phyloP scores from a whole-genome alignment of 768 basidiomycete species.

The Porphyrellus cyaneotinctus region DNA sequence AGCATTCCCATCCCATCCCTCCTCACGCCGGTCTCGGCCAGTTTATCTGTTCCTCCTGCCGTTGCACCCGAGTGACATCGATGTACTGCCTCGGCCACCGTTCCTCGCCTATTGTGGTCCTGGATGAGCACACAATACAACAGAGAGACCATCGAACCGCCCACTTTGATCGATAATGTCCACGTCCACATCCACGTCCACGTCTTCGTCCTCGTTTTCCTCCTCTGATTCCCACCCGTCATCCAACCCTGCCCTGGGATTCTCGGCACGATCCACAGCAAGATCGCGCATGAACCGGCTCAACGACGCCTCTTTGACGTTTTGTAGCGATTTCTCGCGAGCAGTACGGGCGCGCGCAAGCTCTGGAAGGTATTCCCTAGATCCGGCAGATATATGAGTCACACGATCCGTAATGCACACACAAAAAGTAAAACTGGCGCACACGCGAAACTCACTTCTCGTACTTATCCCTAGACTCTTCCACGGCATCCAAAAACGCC shows the following conservation, averaged over 20 bases:
- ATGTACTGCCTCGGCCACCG: conserved; percentile 71
- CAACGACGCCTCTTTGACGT: conserved; percentile 72
- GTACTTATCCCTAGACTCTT: conserved; percentile 84
- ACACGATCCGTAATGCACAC: conserved; percentile 3
- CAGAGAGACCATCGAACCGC: conserved; percentile 26
- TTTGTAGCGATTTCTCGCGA: conserved; percentile 60
- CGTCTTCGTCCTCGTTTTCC: conserved; percentile 50
- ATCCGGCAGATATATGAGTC: conserved; percentile 2
- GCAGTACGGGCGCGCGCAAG: conserved; percentile 64
- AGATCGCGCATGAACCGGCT: conserved; percentile 77
- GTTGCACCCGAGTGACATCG: conserved; percentile 61
- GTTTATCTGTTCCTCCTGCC: conserved; percentile 52
- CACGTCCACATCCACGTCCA: conserved; percentile 41
- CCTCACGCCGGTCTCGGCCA: conserved; percentile 70
- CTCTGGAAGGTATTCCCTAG: conserved; percentile 90
- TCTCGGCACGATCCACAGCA: conserved; percentile 61
- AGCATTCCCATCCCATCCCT: conserved; percentile 8
- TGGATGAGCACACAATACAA: conserved; percentile 5
- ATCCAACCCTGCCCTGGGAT: conserved; percentile 50
- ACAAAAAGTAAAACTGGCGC: neutral
- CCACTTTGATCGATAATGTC: conserved; percentile 71
- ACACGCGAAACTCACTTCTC: conserved; percentile 55
- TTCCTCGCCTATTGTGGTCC: conserved; percentile 51
- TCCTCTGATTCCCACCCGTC: conserved; percentile 65
- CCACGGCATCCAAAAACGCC: conserved; percentile 90